phyloP scores from a whole-genome alignment of 352 stramenopile genomes.

The Pythium aphanidermatum region DNA sequence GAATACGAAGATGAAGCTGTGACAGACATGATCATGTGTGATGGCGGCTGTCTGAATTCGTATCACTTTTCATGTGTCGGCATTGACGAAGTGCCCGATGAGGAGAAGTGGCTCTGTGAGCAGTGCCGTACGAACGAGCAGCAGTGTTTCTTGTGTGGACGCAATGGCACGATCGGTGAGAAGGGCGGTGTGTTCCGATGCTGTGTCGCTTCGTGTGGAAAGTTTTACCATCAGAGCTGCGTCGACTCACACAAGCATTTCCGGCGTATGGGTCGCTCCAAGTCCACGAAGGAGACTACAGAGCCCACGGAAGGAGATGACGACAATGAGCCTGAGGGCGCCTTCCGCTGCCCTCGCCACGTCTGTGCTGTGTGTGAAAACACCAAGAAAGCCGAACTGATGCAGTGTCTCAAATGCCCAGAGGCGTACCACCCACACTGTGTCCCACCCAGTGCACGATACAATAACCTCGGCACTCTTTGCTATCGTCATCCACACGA shows the following conservation, averaged over 20 bases:
- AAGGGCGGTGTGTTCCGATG: conserved; percentile 82
- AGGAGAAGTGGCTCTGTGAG: conserved; percentile 86
- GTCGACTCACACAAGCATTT: conserved; percentile 59
- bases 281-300: conserved; percentile 7
- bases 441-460: conserved; percentile 85
- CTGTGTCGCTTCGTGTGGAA: conserved; percentile 54
- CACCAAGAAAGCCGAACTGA: conserved; percentile 74
- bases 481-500: conserved; percentile 86
- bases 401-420: conserved; percentile 90
- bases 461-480: conserved; percentile 89
- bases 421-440: conserved; percentile 91
- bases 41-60: conserved; percentile 88
- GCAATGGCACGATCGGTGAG: conserved; percentile 84
- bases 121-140: conserved; percentile 88
- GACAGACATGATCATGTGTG: conserved; percentile 87
- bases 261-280: conserved; percentile 29
- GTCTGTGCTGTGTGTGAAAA: conserved; percentile 78
- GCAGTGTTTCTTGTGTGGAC: conserved; percentile 82
- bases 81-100: conserved; percentile 56
- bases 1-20: conserved; percentile 81
- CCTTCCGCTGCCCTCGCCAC: conserved; percentile 87
- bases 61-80: conserved; percentile 92
- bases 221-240: conserved; percentile 84
- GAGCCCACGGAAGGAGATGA: conserved; percentile 16
- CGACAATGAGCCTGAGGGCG: conserved; percentile 44